Percentiles rank a stretch among this genome's conserved stretches.
Conservation (phyloP, 805 yeast species). For the Suhomyces canberraensis region DNA sequence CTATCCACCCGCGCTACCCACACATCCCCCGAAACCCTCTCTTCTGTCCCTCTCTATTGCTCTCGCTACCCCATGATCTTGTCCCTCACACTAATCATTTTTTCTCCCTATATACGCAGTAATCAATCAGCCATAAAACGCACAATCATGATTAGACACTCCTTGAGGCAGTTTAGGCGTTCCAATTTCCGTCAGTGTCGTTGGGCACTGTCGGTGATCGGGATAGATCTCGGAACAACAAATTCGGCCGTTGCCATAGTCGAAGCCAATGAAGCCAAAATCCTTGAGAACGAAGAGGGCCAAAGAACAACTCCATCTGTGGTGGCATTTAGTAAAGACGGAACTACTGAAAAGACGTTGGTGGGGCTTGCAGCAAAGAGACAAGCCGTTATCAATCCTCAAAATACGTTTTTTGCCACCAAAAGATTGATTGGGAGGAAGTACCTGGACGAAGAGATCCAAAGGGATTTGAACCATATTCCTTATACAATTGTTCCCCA, state of each 20-base stretch:
- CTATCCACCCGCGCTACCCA: too few relatives aligned
- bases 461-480: conserved; percentile 57
- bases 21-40: too few relatives aligned
- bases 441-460: conserved; percentile 66
- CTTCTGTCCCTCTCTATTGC: too few relatives aligned
- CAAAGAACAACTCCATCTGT: conserved; percentile 77
- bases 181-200: too few relatives aligned
- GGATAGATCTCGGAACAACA: conserved; percentile 83
- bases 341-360: conserved; percentile 24
- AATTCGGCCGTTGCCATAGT: conserved; percentile 82
- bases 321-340: conserved; percentile 55
- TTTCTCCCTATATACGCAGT: too few relatives aligned
- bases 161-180: neutral
- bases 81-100: too few relatives aligned
- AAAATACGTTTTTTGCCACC: conserved; percentile 77
- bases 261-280: conserved; percentile 58
- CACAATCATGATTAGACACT: neutral
- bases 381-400: conserved; percentile 73
- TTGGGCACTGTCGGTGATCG: conserved; percentile 65
- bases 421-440: conserved; percentile 77
- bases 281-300: conserved; percentile 77
- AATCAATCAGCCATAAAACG: too few relatives aligned
- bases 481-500: conserved; percentile 63
- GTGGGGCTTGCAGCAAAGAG: conserved; percentile 72
- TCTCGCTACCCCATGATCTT: too few relatives aligned